Percentiles rank a stretch among this genome's conserved stretches.
These are phyloP conservation scores for Helichrysum umbraculigerum DNA, from an alignment of 129 eudicot species.

Conservation along the genomic window DNA sequence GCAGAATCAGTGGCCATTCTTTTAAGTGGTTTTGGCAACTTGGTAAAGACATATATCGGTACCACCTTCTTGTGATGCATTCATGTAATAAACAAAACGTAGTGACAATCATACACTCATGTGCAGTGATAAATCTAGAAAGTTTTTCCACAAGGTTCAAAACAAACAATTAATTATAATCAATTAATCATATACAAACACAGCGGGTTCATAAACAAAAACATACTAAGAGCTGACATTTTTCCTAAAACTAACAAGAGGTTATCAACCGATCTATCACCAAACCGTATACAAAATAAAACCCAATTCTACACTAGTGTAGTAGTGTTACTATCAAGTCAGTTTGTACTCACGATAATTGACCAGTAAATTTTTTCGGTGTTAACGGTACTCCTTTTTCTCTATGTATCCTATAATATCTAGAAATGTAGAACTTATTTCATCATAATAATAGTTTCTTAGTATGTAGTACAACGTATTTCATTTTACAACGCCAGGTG, in stretches of 20 bases:
- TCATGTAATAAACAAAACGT: background rate
- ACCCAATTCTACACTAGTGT: background rate
- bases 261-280: background rate
- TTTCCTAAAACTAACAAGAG: background rate
- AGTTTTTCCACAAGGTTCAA: background rate
- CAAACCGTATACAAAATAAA: background rate
- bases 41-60: background rate
- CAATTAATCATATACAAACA: background rate
- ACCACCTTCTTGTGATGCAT: background rate
- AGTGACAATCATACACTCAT: background rate
- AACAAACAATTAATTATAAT: background rate
- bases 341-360: background rate
- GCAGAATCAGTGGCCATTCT: background rate
- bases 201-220: background rate
- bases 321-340: background rate
- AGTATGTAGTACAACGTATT: background rate
- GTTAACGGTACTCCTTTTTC: background rate
- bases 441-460: background rate
- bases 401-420: background rate
- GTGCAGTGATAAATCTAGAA: background rate
- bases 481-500: background rate
- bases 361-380: background rate
- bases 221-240: background rate
- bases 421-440: background rate
- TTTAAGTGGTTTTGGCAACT: background rate